Base-by-base conservation (phyloP, 2,329 filamentous ascomycete species). In the Periconia sp. region DNA sequence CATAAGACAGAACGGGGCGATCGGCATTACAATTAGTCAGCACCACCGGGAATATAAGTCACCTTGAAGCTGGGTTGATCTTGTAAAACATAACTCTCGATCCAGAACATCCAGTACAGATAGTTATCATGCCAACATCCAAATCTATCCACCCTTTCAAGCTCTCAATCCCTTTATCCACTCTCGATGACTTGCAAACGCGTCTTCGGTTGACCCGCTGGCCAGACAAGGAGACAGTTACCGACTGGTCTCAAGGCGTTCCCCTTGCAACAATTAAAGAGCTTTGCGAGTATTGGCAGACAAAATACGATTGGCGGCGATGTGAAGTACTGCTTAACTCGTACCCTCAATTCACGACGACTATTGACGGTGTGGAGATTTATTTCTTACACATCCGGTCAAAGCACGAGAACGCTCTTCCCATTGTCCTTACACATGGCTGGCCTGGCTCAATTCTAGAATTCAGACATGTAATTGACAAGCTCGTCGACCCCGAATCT, bases 351-450 rank as follows among this genome's bases (percentile, higher is more conserved):
- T 86, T 77, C 66, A 75, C 68, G 1, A 78, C 78, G 0, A 55
- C 49, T 1, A 69, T 86, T 12, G 74, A 80, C 15, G 82, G 79
- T 0, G 85, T 83, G 53, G 81, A 74, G 3, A 67, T 74, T 2
- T 56, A 85, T 38, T 72, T 82, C 21, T 71, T 87, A 5, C 84
- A 87, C 66, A 85, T 83, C 59, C 5, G 80, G 86, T 56, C 74
- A 83, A 52, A 70, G 63, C 34, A 81, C 78, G 48, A 73, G 2
- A 70, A 71, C 15, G 81, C 81, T 5, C 80, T 88, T 36, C 84
- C 85, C 0, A 61, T 88, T 26, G 59, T 87, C 0, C 86, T 88
- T 59, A 72, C 75, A 9, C 84, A 87, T 59, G 83, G 84, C 17
- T 86, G 82, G 80, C 86, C 56, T 18, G 55, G 55, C 32, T 58